phyloP scores from a whole-genome alignment of 2,329 filamentous ascomycete genomes.

The Colletotrichum abscissum region DNA sequence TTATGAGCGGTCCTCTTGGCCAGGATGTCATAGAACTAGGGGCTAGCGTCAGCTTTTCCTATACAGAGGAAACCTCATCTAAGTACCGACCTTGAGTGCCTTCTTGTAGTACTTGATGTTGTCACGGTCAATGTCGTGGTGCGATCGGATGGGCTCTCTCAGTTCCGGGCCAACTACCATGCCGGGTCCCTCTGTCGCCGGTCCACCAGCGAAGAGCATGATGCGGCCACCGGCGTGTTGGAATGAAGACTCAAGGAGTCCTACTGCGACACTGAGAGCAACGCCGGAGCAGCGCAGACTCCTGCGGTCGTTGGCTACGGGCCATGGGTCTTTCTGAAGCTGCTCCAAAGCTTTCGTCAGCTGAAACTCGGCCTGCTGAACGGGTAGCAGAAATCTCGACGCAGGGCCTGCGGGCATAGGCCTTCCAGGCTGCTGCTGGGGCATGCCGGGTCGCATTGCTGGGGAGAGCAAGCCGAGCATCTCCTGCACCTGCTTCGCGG shows the following conservation, averaged over 20 bases:
- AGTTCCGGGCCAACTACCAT: constrained; percentile 97
- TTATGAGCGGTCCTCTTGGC: constrained; percentile 96
- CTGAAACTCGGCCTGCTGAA: constrained; percentile 96
- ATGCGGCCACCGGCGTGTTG: constrained; percentile 94
- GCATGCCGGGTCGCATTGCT: constrained; percentile 79
- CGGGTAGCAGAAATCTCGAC: constrained; percentile 90
- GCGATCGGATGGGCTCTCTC: constrained; percentile 95
- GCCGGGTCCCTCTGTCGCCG: constrained; percentile 94
- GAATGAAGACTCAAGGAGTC: constrained; percentile 92
- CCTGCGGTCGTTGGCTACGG: constrained; percentile 92
- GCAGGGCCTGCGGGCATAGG: constrained; percentile 83
- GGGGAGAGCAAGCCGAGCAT: constrained; percentile 89
- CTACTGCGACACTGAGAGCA: constrained; percentile 93
- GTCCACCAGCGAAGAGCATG: constrained; percentile 96
- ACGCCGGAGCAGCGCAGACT: constrained; percentile 93
- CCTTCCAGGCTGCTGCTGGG: constrained; percentile 79
- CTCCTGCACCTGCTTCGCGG: constrained; percentile 98
- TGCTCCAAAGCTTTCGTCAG: constrained; percentile 96
- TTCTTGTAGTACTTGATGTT: constrained; percentile 99
- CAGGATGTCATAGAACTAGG: constrained; percentile 90
- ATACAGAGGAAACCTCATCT: neutral
- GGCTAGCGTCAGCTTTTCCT: constrained; percentile 40
- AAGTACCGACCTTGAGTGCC: constrained; percentile 80
- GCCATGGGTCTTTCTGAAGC: constrained; percentile 97
- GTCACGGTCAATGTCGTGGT: constrained; percentile 98